A percentile compares a stretch with the other conserved stretches of the same genome.
phyloP scores from a whole-genome alignment of 495 filamentous ascomycete genomes.

The Aspergillus sparsus region DNA sequence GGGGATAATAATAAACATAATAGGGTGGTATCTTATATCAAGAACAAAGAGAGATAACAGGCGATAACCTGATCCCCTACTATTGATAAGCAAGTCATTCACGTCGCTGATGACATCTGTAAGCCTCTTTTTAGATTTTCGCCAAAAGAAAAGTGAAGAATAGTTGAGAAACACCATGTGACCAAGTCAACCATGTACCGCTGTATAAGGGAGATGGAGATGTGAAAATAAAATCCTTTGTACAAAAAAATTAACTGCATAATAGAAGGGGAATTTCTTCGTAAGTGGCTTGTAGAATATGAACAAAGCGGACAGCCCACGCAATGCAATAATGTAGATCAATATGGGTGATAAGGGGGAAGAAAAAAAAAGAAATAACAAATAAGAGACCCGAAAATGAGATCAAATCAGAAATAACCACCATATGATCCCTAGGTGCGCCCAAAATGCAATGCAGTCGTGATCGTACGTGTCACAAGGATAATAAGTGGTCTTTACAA shows the following conservation, averaged over 20 bases:
- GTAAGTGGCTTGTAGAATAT: conserved; percentile 21
- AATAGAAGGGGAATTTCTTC: conserved; percentile 6
- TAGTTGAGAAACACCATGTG: conserved; percentile 22
- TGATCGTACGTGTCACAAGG: conserved; percentile 47
- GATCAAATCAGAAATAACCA: conserved; percentile 37
- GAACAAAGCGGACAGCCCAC: conserved; percentile 31
- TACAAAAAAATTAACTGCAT: conserved; percentile 47
- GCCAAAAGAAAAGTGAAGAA: conserved; percentile 12
- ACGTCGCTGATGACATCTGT: conserved; percentile 18
- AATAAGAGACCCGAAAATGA: conserved; percentile 28
- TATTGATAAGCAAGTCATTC: conserved; percentile 15
- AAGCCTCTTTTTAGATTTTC: conserved; percentile 16
- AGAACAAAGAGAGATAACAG: conserved; percentile 23
- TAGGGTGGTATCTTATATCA: conserved; percentile 45
- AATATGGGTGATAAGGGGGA: conserved; percentile 6
- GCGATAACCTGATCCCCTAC: conserved; percentile 8
- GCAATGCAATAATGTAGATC: conserved; percentile 28
- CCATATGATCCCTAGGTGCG: conserved; percentile 42
- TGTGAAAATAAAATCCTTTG: conserved; percentile 34
- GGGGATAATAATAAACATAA: conserved; percentile 22
- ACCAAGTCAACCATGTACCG: conserved; percentile 23
- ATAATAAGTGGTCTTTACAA: conserved; percentile 31
- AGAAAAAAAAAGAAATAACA: conserved; percentile 29
- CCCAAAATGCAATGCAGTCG: conserved; percentile 52
- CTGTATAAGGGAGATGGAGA: conserved; percentile 15